Evolutionary conservation across 306 rosid species (phyloP).

Genomic region (Erythrophleum fordii): DNA sequence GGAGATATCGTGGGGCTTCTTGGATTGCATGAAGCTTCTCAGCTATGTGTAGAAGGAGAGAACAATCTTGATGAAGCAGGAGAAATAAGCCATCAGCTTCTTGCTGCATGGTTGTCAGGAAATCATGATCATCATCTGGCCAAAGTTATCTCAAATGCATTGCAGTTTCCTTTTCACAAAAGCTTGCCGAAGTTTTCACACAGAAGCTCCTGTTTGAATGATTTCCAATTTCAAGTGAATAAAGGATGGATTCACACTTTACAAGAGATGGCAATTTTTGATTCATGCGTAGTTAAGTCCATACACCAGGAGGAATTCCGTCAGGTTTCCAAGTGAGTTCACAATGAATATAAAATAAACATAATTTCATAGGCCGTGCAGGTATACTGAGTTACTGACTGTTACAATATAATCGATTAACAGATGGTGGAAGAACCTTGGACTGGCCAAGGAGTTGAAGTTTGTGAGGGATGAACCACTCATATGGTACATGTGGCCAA

Average conservation of each 20-base stretch:
- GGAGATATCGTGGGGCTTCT: slow-evolving; percentile 28
- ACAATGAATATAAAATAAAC: background rate
- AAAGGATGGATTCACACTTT: slow-evolving; percentile 38
- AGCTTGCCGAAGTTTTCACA: slow-evolving; percentile 48
- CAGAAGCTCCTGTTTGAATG: background rate
- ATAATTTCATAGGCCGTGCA: background rate
- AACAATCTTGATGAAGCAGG: slow-evolving; percentile 27
- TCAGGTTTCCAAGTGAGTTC: slow-evolving; percentile 44
- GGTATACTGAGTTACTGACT: background rate
- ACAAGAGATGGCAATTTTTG: slow-evolving; percentile 38
- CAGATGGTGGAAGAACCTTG: slow-evolving; percentile 74
- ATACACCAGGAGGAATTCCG: slow-evolving; percentile 42
- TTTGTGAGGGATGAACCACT: slow-evolving; percentile 55
- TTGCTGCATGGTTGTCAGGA: slow-evolving; percentile 3
- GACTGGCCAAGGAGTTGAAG: slow-evolving; percentile 38
- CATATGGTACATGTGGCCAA: slow-evolving; percentile 70
- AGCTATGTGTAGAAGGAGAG: slow-evolving; percentile 30
- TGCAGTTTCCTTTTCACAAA: slow-evolving; percentile 48
- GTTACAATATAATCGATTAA: background rate
- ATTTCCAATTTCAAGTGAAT: background rate
- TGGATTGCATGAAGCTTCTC: slow-evolving; percentile 41
- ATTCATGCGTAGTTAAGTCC: slow-evolving; percentile 37
- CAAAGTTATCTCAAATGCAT: slow-evolving; percentile 9
- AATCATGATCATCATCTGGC: slow-evolving; percentile 22
- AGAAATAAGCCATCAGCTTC: slow-evolving; percentile 4